These are phyloP conservation scores for Yamadazyma laniorum DNA, from an alignment of 805 yeast genomes.

Conservation along the genomic window DNA sequence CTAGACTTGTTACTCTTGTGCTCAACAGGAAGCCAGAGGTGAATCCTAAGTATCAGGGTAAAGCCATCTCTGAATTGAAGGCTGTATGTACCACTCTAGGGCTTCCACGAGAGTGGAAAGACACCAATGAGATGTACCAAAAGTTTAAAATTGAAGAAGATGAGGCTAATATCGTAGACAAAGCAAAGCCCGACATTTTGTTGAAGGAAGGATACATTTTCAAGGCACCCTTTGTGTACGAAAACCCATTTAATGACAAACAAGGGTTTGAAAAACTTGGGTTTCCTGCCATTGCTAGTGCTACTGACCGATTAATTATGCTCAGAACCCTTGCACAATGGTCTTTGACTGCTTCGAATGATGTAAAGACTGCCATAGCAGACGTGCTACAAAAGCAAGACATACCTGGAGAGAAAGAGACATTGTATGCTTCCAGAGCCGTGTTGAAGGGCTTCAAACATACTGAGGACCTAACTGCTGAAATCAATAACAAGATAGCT, in stretches of 20 bases:
- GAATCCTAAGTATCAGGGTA: slow-evolving; percentile 18
- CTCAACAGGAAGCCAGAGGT: slow-evolving; percentile 37
- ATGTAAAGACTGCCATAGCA: slow-evolving; percentile 24
- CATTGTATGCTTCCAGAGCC: slow-evolving; percentile 35
- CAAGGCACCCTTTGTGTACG: slow-evolving; percentile 7
- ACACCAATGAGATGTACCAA: slow-evolving; percentile 12
- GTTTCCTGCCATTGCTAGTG: slow-evolving; percentile 28
- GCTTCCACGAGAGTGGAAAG: slow-evolving; percentile 41
- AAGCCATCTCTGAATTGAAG: slow-evolving; percentile 36
- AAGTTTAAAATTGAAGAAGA: slow-evolving; percentile 6
- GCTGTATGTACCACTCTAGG: slow-evolving; percentile 26
- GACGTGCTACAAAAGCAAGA: slow-evolving; percentile 29
- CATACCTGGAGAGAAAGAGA: slow-evolving; percentile 38
- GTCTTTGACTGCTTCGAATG: slow-evolving; percentile 33
- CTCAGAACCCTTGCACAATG: slow-evolving; percentile 37
- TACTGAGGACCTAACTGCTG: slow-evolving; percentile 28
- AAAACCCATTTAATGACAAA: slow-evolving; percentile 21
- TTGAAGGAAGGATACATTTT: slow-evolving; percentile 9
- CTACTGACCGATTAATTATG: slow-evolving; percentile 34
- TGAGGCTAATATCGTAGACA: slow-evolving; percentile 7
- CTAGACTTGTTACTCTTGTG: slow-evolving; percentile 30
- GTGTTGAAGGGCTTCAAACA: slow-evolving; percentile 35
- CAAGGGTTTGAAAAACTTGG: slow-evolving; percentile 32
- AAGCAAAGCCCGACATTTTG: slow-evolving; percentile 11
- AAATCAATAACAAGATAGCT: slow-evolving; percentile 29